phyloP scores from a whole-genome alignment of 1,284 basidiomycete genomes.

The Naganishia sp. region DNA sequence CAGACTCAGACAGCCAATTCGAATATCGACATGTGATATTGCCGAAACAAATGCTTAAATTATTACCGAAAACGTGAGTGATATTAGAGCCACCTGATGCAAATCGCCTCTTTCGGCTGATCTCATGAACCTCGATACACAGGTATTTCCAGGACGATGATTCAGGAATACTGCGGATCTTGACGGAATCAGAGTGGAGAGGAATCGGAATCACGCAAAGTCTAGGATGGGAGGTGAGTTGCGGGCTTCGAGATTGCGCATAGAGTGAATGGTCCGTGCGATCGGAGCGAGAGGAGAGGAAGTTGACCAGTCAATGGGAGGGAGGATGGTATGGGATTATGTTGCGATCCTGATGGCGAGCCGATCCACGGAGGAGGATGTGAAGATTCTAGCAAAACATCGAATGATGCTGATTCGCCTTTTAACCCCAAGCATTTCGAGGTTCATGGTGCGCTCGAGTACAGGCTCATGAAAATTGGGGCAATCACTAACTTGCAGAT shows the following conservation, averaged over 20 bases:
- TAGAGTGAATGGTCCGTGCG: background rate
- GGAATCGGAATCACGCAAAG: conserved; percentile 95
- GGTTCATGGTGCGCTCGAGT: conserved; percentile 34
- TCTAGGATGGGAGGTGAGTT: conserved; percentile 84
- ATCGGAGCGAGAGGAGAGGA: background rate
- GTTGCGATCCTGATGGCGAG: background rate
- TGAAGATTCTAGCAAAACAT: background rate
- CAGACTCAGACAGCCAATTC: conserved; percentile 58
- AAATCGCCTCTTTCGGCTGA: background rate
- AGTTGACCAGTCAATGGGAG: background rate
- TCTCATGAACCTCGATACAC: too few species aligned
- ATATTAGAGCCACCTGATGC: too few species aligned
- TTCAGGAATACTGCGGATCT: conserved; percentile 74
- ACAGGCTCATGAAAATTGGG: background rate
- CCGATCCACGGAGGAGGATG: background rate
- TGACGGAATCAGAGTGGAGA: conserved; percentile 87
- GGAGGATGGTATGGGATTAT: background rate
- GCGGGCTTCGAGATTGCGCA: too few species aligned
- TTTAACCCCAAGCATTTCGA: conserved; percentile 59
- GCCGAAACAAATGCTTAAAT: conserved; percentile 81
- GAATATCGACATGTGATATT: conserved; percentile 88
- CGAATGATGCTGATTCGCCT: background rate
- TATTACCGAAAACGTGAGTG: conserved; percentile 77
- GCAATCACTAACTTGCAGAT: background rate
- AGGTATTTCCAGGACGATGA: conserved; percentile 67